A percentile compares a stretch with the other conserved stretches of the same genome.
phyloP scores from a whole-genome alignment of 371 early-diverging fungal genomes.

The Rhizomucor miehei region DNA sequence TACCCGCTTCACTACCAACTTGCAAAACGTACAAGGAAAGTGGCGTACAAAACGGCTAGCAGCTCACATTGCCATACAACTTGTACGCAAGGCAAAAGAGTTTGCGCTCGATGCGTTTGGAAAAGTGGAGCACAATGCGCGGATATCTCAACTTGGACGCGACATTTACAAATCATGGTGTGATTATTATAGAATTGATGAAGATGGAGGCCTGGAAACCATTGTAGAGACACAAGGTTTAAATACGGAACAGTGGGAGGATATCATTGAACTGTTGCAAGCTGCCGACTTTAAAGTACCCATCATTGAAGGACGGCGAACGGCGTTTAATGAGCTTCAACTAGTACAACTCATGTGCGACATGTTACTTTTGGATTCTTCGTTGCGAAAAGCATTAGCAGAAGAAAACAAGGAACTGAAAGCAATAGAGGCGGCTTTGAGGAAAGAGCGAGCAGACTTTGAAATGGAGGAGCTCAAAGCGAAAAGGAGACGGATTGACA shows the following conservation, averaged over 20 bases:
- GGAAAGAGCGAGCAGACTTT: slow-evolving; percentile 12
- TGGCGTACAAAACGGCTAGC: slow-evolving; percentile 36
- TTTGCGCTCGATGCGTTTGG: slow-evolving; percentile 13
- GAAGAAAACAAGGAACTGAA: slow-evolving; percentile 15
- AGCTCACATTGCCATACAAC: slow-evolving; percentile 1
- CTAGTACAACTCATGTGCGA: slow-evolving; percentile 12
- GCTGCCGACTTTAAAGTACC: slow-evolving; percentile 9
- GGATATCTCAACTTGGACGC: no score
- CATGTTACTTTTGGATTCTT: slow-evolving; percentile 1
- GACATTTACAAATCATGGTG: no score
- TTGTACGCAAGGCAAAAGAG: not conserved
- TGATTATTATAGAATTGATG: no score
- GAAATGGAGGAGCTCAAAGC: slow-evolving; percentile 7
- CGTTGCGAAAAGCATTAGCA: slow-evolving; percentile 1
- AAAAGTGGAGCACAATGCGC: not conserved
- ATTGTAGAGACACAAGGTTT: slow-evolving; percentile 23
- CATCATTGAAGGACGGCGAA: slow-evolving; percentile 3
- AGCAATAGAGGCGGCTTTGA: slow-evolving; percentile 16
- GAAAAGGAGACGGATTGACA: slow-evolving; percentile 9
- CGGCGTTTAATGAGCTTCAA: slow-evolving; percentile 6
- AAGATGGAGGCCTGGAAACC: no score
- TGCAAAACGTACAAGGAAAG: slow-evolving; percentile 44
- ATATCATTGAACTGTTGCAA: slow-evolving; percentile 20
- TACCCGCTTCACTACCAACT: slow-evolving; percentile 10
- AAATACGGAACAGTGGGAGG: slow-evolving; percentile 27